Evolutionary conservation across 2,329 filamentous ascomycete genomes (phyloP).

Genomic region (Myriangium duriaei): DNA sequence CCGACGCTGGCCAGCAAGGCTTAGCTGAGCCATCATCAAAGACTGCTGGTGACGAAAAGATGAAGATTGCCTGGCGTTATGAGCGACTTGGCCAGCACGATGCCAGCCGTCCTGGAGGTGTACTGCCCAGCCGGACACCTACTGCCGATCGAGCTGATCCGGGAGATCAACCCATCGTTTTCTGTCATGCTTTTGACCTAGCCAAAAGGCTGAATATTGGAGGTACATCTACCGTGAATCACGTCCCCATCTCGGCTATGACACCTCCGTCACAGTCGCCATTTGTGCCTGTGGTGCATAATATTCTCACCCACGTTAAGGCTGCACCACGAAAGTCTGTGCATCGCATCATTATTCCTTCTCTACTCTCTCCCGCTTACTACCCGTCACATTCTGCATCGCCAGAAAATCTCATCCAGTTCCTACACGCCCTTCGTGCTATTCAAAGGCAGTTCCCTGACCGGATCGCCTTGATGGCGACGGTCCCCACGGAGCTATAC

Average conservation of each 20-base stretch:
- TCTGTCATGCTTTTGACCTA: constrained; percentile 41
- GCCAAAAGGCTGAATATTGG: constrained; percentile 36
- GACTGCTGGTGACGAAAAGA: constrained; percentile 50
- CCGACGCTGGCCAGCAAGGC: constrained; percentile 22
- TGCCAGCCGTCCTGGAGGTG: constrained; percentile 38
- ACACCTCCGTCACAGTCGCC: constrained; percentile 44
- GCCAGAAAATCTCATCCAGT: constrained; percentile 65
- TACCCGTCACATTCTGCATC: constrained; percentile 58
- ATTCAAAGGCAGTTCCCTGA: constrained; percentile 56
- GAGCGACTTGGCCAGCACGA: constrained; percentile 65
- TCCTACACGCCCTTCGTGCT: constrained; percentile 65
- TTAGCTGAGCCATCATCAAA: constrained; percentile 28
- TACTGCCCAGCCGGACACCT: constrained; percentile 30
- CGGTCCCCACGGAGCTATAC: constrained; percentile 68
- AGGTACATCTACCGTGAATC: constrained; percentile 29
- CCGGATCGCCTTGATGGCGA: constrained; percentile 59
- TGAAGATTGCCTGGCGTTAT: constrained; percentile 99
- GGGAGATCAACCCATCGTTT: constrained; percentile 21
- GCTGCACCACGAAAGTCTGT: constrained; percentile 48
- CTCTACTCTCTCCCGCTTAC: constrained; percentile 70
- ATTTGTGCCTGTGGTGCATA: constrained; percentile 51
- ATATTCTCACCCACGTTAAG: constrained; percentile 44
- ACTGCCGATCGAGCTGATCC: constrained; percentile 7
- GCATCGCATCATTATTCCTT: constrained; percentile 76
- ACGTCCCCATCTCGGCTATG: constrained; percentile 51